Percentiles rank a stretch among this genome's conserved stretches.
These are phyloP conservation scores for Sugiyamaella marilandica DNA, from an alignment of 805 yeast species.

Conservation along the genomic window DNA sequence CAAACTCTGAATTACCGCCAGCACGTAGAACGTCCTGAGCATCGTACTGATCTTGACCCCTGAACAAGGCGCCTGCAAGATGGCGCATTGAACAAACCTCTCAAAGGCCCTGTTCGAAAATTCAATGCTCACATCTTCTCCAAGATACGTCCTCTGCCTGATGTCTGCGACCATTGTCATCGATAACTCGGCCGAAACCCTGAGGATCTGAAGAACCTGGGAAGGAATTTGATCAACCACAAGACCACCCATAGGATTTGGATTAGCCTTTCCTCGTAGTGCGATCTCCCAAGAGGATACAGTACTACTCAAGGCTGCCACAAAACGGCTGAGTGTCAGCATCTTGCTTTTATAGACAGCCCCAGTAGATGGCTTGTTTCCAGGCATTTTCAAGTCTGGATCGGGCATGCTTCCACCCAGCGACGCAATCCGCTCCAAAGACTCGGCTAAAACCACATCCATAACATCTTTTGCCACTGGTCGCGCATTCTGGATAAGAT, in stretches of 20 bases:
- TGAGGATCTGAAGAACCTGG: slow-evolving; percentile 54
- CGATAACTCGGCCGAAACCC: slow-evolving; percentile 43
- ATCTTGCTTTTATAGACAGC: not conserved
- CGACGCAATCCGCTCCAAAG: not conserved
- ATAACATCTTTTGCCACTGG: not conserved
- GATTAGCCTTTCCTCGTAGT: slow-evolving; percentile 45
- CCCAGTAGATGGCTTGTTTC: not conserved
- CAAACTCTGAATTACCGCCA: slow-evolving; percentile 1
- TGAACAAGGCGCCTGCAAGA: slow-evolving; percentile 2
- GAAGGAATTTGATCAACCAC: slow-evolving; percentile 56
- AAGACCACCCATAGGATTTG: slow-evolving; percentile 36
- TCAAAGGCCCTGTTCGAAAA: slow-evolving; percentile 4
- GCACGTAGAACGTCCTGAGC: slow-evolving; percentile 2
- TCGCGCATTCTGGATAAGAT: not conserved
- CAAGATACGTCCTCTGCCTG: not conserved
- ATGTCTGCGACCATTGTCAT: not conserved
- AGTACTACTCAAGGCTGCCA: slow-evolving; percentile 42
- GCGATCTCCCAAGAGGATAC: slow-evolving; percentile 63
- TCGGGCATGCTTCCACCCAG: not conserved
- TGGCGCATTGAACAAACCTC: slow-evolving; percentile 1
- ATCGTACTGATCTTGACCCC: not conserved
- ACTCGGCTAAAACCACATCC: not conserved
- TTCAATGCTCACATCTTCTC: not conserved
- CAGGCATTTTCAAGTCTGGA: not conserved
- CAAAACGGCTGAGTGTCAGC: not conserved